A percentile compares a stretch with the other conserved stretches of the same genome.
These are phyloP conservation scores for Vigna mungo DNA, from an alignment of 306 rosid species.

Conservation along the genomic window DNA sequence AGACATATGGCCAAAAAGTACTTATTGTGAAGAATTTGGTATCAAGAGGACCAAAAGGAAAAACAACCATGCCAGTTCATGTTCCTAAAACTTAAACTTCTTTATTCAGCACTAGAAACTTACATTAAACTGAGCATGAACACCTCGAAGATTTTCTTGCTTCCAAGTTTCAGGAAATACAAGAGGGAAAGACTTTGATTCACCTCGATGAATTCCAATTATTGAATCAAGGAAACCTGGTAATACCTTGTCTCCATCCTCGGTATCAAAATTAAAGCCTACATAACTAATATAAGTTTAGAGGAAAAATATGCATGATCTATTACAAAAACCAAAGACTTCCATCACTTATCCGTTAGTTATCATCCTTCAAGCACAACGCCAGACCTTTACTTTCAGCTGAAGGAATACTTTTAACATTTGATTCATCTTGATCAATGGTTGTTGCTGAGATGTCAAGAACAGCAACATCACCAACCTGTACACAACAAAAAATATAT, in stretches of 20 bases:
- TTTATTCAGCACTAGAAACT: slow-evolving; percentile 46
- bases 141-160: slow-evolving; percentile 79
- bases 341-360: no score
- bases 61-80: slow-evolving; percentile 25
- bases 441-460: slow-evolving; percentile 90
- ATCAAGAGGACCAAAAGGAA: slow-evolving; percentile 20
- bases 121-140: slow-evolving; percentile 92
- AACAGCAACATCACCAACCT: slow-evolving; percentile 87
- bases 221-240: slow-evolving; percentile 87
- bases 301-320: no score
- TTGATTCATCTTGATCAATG: slow-evolving; percentile 72
- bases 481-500: slow-evolving; percentile 39
- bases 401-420: slow-evolving; percentile 74
- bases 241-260: slow-evolving; percentile 70
- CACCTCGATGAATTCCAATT: slow-evolving; percentile 74
- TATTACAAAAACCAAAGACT: no score
- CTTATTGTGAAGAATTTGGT: slow-evolving; percentile 2
- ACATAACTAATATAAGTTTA: no score
- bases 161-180: slow-evolving; percentile 93
- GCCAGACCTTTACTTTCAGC: slow-evolving; percentile 90
- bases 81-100: neutral
- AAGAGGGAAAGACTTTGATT: slow-evolving; percentile 84
- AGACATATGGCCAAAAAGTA: slow-evolving; percentile 2
- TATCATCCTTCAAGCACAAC: slow-evolving; percentile 42
- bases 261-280: no score